Conservation (phyloP, 495 filamentous ascomycete species). For the Aspergillus steynii region DNA sequence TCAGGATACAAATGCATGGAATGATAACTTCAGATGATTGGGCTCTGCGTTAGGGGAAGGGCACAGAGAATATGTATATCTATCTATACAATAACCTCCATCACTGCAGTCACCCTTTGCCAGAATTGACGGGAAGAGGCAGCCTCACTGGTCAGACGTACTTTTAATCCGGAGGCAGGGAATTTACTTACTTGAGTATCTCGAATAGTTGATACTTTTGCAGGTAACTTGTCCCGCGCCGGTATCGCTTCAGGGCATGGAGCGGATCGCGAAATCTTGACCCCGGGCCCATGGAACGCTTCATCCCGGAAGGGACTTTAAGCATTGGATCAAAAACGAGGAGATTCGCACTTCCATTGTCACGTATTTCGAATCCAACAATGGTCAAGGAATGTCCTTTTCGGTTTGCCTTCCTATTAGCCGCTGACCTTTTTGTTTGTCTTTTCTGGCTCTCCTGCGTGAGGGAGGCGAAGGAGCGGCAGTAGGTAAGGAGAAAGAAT, state of each 20-base stretch:
- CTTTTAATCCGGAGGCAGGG: not conserved
- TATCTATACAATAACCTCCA: not conserved
- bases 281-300: constrained; percentile 49
- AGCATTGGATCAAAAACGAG: constrained; percentile 91
- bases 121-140: not conserved
- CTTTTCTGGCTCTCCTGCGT: not conserved
- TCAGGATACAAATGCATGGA: no score
- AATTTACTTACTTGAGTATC: constrained; percentile 62
- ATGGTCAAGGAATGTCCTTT: constrained; percentile 90
- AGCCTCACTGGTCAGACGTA: constrained; percentile 15
- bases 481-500: not conserved
- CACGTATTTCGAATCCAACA: constrained; percentile 74
- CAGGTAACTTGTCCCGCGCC: constrained; percentile 65
- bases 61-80: not conserved
- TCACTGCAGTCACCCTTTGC: not conserved
- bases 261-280: constrained; percentile 50
- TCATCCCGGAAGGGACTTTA: constrained; percentile 64
- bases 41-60: no score
- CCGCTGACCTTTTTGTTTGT: not conserved
- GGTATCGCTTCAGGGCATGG: constrained; percentile 66
- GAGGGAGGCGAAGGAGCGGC: not conserved
- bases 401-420: not conserved
- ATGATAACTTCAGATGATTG: no score
- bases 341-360: constrained; percentile 66
- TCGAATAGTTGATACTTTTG: constrained; percentile 75